These are phyloP conservation scores for Syzygium syzygioides DNA, from an alignment of 441 rosid species.

Conservation along the genomic window DNA sequence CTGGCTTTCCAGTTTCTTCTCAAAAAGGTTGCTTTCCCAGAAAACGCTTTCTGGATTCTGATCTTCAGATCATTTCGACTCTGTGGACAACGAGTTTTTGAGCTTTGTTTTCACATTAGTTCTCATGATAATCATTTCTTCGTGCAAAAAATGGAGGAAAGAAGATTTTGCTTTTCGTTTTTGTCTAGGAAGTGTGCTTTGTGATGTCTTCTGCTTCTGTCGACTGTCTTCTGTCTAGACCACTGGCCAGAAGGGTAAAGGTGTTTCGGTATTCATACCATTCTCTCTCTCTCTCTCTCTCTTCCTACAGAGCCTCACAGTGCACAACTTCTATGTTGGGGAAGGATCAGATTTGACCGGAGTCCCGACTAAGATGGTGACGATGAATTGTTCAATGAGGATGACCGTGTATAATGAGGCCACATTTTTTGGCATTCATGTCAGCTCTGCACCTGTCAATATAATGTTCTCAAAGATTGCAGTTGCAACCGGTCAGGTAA, in stretches of 20 bases:
- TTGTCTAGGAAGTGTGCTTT: not conserved
- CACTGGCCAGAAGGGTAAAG: not conserved
- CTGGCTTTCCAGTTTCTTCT: not conserved
- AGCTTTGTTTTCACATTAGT: not conserved
- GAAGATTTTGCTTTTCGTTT: not conserved
- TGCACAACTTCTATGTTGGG: conserved; percentile 38
- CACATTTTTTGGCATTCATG: conserved; percentile 51
- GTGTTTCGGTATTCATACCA: not conserved
- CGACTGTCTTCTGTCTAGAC: not conserved
- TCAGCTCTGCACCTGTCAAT: conserved; percentile 30
- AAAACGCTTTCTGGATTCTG: not conserved
- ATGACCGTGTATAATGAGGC: conserved; percentile 47
- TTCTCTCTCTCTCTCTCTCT: not conserved
- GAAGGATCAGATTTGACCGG: conserved; percentile 47
- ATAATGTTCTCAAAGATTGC: conserved; percentile 38
- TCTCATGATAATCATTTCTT: not conserved
- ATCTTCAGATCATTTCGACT: not conserved
- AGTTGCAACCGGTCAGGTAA: conserved; percentile 36
- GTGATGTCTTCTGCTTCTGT: not conserved
- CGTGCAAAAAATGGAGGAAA: not conserved
- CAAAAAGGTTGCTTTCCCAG: not conserved
- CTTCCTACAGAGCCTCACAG: conserved; percentile 31
- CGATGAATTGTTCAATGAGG: conserved; percentile 32
- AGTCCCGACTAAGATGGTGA: conserved; percentile 51
- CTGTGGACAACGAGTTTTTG: not conserved